phyloP scores from a whole-genome alignment of 768 basidiomycete genomes.

The Austroboletus festivus region DNA sequence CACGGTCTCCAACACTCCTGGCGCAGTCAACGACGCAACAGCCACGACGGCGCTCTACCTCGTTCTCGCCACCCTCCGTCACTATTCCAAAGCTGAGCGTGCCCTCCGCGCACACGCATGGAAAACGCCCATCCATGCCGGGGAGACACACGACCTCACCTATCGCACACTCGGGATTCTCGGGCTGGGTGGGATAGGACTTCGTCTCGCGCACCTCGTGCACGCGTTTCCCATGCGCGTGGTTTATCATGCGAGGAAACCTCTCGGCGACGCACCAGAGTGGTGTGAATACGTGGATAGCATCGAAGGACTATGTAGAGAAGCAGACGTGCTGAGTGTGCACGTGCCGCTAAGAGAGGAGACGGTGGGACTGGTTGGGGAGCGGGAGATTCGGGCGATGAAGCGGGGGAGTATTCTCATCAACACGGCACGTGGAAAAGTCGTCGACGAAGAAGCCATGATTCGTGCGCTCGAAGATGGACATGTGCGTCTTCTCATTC shows the following conservation, averaged over 20 bases:
- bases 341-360: constrained; percentile 77
- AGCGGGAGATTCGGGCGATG: constrained; percentile 71
- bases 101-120: constrained; percentile 59
- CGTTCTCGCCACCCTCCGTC: constrained; percentile 71
- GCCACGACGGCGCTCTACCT: constrained; percentile 87
- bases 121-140: constrained; percentile 51
- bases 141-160: constrained; percentile 58
- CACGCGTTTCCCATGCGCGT: constrained; percentile 88
- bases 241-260: constrained; percentile 72
- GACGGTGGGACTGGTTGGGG: constrained; percentile 71
- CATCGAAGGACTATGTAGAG: constrained; percentile 57
- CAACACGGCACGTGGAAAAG: constrained; percentile 89
- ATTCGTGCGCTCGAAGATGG: constrained; percentile 83
- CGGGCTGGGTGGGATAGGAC: constrained; percentile 75
- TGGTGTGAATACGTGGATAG: constrained; percentile 79
- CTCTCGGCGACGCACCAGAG: constrained; percentile 53
- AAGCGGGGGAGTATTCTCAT: constrained; percentile 77
- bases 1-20: constrained; percentile 82
- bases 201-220: constrained; percentile 64
- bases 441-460: constrained; percentile 85
- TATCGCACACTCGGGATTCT: constrained; percentile 70
- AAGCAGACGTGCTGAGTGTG: constrained; percentile 81
- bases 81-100: constrained; percentile 46
- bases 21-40: constrained; percentile 87
- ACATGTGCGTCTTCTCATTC: constrained; percentile 56